phyloP scores from a whole-genome alignment of 192 early-diverging fungal genomes.

The Thamnidium elegans region DNA sequence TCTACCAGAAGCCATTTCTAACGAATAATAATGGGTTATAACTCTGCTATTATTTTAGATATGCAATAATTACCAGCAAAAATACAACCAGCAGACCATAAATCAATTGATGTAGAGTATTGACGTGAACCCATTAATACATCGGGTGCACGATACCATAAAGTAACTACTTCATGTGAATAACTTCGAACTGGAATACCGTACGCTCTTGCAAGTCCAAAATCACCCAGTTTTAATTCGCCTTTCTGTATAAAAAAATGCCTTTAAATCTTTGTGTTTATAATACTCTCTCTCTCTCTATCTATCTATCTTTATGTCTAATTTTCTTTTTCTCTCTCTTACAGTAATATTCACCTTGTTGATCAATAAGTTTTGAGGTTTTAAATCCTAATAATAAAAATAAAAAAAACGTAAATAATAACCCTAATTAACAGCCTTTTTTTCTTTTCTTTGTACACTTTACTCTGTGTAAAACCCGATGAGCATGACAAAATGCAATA shows the following conservation, averaged over 20 bases:
- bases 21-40: neutral
- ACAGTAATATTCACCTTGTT: conserved; percentile 62
- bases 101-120: conserved; percentile 84
- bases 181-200: conserved; percentile 91
- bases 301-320: neutral
- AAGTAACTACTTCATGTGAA: conserved; percentile 82
- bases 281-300: neutral
- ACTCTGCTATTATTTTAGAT: neutral
- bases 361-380: conserved; percentile 92
- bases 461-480: conserved; percentile 93
- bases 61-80: conserved; percentile 58
- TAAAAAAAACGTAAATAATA: neutral
- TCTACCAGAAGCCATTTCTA: conserved; percentile 83
- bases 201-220: conserved; percentile 95
- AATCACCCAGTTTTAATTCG: conserved; percentile 86
- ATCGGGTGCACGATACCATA: conserved; percentile 89
- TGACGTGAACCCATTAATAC: conserved; percentile 85
- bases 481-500: conserved; percentile 96
- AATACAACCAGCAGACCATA: conserved; percentile 87
- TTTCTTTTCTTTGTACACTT: conserved; percentile 1
- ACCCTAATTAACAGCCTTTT: neutral
- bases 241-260: conserved; percentile 44
- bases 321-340: neutral
- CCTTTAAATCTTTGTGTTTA: neutral
- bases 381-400: conserved; percentile 58